Percentiles rank a stretch among this genome's conserved stretches.
Conservation (phyloP, 331 rosid species). For the Rosa hybrid region DNA sequence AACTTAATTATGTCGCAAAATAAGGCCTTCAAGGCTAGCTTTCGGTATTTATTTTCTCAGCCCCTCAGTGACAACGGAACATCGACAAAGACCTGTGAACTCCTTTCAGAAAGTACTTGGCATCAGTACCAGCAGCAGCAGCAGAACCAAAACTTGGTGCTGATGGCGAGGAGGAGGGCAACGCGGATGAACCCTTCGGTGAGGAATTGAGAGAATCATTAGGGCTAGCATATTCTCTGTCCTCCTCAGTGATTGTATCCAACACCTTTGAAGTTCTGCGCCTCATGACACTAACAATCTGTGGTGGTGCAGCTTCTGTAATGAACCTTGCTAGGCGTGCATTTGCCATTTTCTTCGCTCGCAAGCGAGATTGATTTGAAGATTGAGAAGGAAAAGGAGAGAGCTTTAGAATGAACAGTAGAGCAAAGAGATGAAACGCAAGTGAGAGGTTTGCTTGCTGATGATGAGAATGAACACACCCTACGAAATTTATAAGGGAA, state of each 20-base stretch:
- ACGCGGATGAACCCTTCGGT: constrained; percentile 30
- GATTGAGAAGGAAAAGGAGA: neutral
- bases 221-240: constrained; percentile 46
- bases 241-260: constrained; percentile 92
- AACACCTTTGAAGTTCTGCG: constrained; percentile 71
- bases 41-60: constrained; percentile 13
- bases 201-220: constrained; percentile 32
- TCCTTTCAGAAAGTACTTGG: constrained; percentile 54
- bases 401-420: neutral
- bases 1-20: neutral
- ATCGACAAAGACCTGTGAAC: constrained; percentile 57
- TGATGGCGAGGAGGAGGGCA: constrained; percentile 33
- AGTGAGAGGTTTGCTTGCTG: constrained; percentile 23
- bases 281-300: constrained; percentile 79
- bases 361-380: neutral
- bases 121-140: constrained; percentile 30
- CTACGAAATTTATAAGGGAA: constrained; percentile 35
- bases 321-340: constrained; percentile 76
- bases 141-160: constrained; percentile 26
- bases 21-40: constrained; percentile 8
- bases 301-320: constrained; percentile 93
- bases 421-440: neutral
- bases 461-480: constrained; percentile 30
- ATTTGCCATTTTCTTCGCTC: constrained; percentile 51
- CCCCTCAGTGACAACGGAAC: constrained; percentile 39